A percentile compares a stretch with the other conserved stretches of the same genome.
phyloP scores from a whole-genome alignment of 1,284 basidiomycete species.

The Malassezia yamatoensis region DNA sequence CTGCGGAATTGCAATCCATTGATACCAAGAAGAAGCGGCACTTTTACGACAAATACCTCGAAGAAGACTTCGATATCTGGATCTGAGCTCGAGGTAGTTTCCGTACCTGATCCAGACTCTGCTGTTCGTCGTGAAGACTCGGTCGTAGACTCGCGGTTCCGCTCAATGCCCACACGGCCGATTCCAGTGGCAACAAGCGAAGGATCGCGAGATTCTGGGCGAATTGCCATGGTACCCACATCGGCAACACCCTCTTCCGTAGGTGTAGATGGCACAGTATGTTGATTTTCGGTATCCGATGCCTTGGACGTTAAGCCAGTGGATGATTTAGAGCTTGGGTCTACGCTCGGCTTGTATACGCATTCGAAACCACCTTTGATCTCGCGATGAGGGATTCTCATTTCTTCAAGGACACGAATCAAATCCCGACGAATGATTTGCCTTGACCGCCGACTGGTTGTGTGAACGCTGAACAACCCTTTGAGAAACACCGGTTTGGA shows the following conservation, averaged over 20 bases:
- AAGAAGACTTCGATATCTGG: slow-evolving; percentile 25
- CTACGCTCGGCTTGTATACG: slow-evolving; percentile 60
- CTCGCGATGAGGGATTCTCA: slow-evolving; percentile 87
- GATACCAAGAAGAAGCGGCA: slow-evolving; percentile 70
- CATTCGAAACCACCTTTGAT: slow-evolving; percentile 89
- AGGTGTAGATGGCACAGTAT: no score
- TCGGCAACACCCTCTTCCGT: no score
- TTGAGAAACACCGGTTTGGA: slow-evolving; percentile 47
- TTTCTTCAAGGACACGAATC: slow-evolving; percentile 72
- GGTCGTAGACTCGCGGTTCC: background rate
- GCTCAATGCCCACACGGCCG: slow-evolving; percentile 10
- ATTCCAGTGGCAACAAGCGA: slow-evolving; percentile 13
- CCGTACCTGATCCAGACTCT: background rate
- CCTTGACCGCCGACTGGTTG: slow-evolving; percentile 82
- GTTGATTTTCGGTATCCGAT: no score
- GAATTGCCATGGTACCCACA: background rate
- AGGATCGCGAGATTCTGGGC: background rate
- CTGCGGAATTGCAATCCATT: slow-evolving; percentile 93
- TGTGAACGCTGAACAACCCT: slow-evolving; percentile 61
- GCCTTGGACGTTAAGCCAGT: no score
- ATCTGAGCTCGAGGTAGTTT: background rate
- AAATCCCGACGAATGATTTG: slow-evolving; percentile 72
- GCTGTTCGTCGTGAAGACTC: background rate
- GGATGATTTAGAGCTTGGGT: no score
- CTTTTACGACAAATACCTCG: slow-evolving; percentile 46